Evolutionary conservation across 139 green algal genomes (phyloP), one percentile per base, ranked within the genome.

Genomic region (Zygnema circumcarinatum): DNA sequence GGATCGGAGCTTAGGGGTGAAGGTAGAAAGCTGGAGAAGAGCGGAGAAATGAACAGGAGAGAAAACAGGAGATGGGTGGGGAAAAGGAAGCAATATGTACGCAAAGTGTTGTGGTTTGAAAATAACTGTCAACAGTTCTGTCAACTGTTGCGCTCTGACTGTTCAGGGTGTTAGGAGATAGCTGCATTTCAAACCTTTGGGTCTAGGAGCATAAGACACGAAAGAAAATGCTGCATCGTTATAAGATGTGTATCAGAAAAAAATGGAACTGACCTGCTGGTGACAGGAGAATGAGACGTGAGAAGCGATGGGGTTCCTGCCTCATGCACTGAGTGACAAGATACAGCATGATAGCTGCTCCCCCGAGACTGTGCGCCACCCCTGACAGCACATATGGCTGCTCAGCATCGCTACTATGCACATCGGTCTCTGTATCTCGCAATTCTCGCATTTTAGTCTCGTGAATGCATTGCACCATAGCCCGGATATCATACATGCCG

Each of bases 381-480:
- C 83, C 89, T 3, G 86, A 79, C 79, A 97, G 91, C n/a, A 86
- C 88, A 88, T 96, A 96, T 1, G 94, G 94, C 67, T 72, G 79
- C 38, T 67, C 73, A 16, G 78, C 78, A 38, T 67, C 39, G 21
- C 74, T 82, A n/a, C n/a, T 32, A 35, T 78, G 69, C 39, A 21
- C 69, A 7, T 78, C 16, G 7, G 7, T 41, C 35, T 78, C 69
- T 39, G 35, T 39, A 39, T 78, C 69, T 41, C 69, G 69, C 81
- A 98, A 93, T 91, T 98, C 96, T 20, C 74, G 67, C 72, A 92
- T 94, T 91, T 98, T 98, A 67, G 93, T 68, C 33, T 88, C 86
- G 91, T 98, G 94, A 56, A 99, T 95, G 87, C 92, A 90, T 39
- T 97, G 90, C 1, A 98, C 81, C 69, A 92, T 85, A 36, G 84